These are phyloP conservation scores for Pythium chondricola DNA, from an alignment of 352 stramenopile genomes.

Conservation along the genomic window DNA sequence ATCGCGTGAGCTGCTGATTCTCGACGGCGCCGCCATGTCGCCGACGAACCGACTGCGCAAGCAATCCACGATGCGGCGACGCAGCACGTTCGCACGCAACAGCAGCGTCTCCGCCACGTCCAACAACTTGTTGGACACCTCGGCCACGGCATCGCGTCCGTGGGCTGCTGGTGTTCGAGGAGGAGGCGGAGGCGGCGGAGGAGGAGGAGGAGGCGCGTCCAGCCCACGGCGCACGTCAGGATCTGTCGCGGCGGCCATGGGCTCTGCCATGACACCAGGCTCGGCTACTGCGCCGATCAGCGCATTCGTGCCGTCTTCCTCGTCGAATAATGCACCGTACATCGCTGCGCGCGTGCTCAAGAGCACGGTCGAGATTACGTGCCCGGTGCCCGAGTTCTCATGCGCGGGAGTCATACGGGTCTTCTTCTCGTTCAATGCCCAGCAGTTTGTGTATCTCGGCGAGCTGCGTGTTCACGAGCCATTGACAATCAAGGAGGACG, in stretches of 20 bases:
- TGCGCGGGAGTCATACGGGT: slow-evolving; percentile 31
- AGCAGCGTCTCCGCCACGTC: slow-evolving; percentile 38
- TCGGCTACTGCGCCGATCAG: neutral
- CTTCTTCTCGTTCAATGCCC: slow-evolving; percentile 61
- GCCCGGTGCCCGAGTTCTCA: slow-evolving; percentile 49
- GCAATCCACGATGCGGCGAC: slow-evolving; percentile 34
- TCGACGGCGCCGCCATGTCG: slow-evolving; percentile 22
- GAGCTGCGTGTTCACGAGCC: slow-evolving; percentile 48
- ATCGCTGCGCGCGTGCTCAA: slow-evolving; percentile 46
- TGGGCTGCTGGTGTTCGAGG: neutral
- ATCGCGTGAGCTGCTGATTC: slow-evolving; percentile 34
- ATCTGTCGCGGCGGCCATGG: neutral
- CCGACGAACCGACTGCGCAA: slow-evolving; percentile 26
- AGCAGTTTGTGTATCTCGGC: slow-evolving; percentile 65
- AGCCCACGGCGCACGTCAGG: slow-evolving; percentile 7
- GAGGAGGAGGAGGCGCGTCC: too few relatives aligned
- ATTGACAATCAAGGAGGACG: slow-evolving; percentile 44
- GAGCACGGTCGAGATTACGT: slow-evolving; percentile 37
- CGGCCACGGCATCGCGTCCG: slow-evolving; percentile 8
- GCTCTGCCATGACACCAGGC: neutral
- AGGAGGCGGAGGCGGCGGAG: too few relatives aligned
- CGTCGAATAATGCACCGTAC: slow-evolving; percentile 17
- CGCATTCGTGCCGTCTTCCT: too few relatives aligned
- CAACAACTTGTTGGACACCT: slow-evolving; percentile 25
- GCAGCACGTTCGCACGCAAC: slow-evolving; percentile 52